Percentiles rank a stretch among this genome's conserved stretches.
Conservation (phyloP, 495 filamentous ascomycete species). For the Lasiosphaeris hirsuta region DNA sequence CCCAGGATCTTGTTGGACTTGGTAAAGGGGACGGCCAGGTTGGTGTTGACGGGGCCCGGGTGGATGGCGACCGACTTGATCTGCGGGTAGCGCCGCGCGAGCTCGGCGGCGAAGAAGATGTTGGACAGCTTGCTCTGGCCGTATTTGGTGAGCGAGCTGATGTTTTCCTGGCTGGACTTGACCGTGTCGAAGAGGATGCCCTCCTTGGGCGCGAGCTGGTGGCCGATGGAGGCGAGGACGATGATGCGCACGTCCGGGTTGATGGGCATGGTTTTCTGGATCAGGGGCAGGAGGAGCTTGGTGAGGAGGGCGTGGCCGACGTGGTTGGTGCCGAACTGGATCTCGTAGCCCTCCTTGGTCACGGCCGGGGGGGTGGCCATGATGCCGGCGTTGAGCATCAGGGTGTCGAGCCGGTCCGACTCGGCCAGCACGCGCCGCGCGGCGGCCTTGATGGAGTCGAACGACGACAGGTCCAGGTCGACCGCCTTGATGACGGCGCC, state of each 20-base stretch:
- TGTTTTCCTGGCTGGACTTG: constrained; percentile 34
- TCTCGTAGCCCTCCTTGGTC: constrained; percentile 64
- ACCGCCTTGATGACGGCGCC: constrained; percentile 28
- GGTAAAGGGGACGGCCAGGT: constrained; percentile 37
- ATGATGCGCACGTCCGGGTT: constrained; percentile 44
- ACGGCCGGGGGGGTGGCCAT: constrained; percentile 52
- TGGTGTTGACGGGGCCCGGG: constrained; percentile 61
- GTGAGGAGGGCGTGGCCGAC: constrained; percentile 65
- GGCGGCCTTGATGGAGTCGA: constrained; percentile 28
- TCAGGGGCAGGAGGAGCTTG: constrained; percentile 55
- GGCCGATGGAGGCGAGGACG: constrained; percentile 31
- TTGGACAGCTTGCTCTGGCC: constrained; percentile 66
- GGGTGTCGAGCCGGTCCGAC: constrained; percentile 40
- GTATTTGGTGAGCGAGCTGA: constrained; percentile 49
- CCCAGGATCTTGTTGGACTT: constrained; percentile 6
- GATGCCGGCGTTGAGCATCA: constrained; percentile 62
- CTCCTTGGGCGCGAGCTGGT: constrained; percentile 31
- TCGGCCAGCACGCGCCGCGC: constrained; percentile 21
- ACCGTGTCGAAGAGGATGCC: constrained; percentile 39
- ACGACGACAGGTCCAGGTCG: constrained; percentile 35
- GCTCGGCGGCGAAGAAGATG: constrained; percentile 57
- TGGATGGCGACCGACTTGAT: constrained; percentile 57
- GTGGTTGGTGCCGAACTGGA: constrained; percentile 69
- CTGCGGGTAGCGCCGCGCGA: constrained; percentile 55
- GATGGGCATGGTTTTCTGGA: constrained; percentile 48